Evolutionary conservation across 495 filamentous ascomycete species (phyloP), one percentile per base, ranked within the genome.

Genomic region (Podospora bellae-mahoneyi): DNA sequence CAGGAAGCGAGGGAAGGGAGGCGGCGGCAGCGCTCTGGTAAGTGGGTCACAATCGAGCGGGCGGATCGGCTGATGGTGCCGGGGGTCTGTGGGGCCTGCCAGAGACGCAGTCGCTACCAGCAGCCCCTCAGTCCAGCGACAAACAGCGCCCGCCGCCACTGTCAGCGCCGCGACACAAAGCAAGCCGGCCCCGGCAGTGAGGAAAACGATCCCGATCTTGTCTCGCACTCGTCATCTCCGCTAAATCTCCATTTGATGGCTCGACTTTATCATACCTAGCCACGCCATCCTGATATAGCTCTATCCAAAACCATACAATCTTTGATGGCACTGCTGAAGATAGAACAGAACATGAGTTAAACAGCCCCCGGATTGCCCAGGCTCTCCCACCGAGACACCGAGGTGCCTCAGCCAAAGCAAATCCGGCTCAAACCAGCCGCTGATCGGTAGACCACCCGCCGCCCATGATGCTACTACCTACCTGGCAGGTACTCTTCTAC

Each of bases 11-110:
- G 39, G 66, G 69, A 69, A 74, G 71, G 68, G 73, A 73, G 74
- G 71, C 74, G 74, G 75, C 75, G 74, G 75, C 75, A 73, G 74
- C 67, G 60, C 67, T 69, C 67, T 67, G 55, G 44, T 72, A 71
- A 67, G 62, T 61, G 26, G 70, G 67, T 73, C 72, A 73, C 70
- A 75, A 69, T 74, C 39, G 39, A 48, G 39, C 70, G 73, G 75
- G 74, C 76, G 76, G 75, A 77, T 78, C 76, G 76, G 76, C 75
- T 78, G 75, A 74, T 78, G 76, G 71, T 78, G 76, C 76, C 76
- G 76, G 76, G 74, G 74, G 74, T 69, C 64, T 61, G 72, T 73
- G 72, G 75, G 66, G 66, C 53, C 72, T 30, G 16, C 59, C n/a
- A 48, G 39, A 59, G 23, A 55, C 64, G 66, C 62, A 74, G 66